These are phyloP conservation scores for Amylostereum chailletii DNA, from an alignment of 1,284 basidiomycete genomes.

Conservation along the genomic window DNA sequence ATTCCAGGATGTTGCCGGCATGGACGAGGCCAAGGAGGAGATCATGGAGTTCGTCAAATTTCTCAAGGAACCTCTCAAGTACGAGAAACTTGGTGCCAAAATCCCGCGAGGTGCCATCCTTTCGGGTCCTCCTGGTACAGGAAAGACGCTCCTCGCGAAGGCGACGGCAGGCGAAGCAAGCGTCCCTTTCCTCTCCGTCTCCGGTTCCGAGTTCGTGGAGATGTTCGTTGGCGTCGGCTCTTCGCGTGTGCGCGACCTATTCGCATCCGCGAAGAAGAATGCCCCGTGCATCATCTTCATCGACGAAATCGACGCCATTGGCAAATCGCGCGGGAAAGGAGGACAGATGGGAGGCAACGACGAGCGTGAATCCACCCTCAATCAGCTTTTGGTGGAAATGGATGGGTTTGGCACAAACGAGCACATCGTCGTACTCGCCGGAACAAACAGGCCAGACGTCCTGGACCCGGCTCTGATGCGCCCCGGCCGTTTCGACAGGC, in stretches of 20 bases:
- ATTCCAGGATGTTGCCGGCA: slow-evolving; percentile 95
- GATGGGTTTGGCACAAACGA: slow-evolving; percentile 96
- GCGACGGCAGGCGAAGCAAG: slow-evolving; percentile 97
- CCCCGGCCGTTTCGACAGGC: slow-evolving; percentile 95
- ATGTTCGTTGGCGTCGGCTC: slow-evolving; percentile 99
- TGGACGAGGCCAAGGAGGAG: slow-evolving; percentile 99
- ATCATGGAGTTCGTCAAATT: slow-evolving; percentile 99
- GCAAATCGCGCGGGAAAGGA: slow-evolving; percentile 88
- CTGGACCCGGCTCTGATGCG: slow-evolving; percentile 93
- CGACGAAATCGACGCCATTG: slow-evolving; percentile 98
- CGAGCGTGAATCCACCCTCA: slow-evolving; percentile 95
- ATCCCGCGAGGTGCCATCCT: slow-evolving; percentile 98
- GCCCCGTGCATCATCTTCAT: slow-evolving; percentile 98
- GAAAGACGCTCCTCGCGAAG: slow-evolving; percentile 97
- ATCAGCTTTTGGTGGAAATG: slow-evolving; percentile 99
- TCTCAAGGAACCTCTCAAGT: slow-evolving; percentile 91
- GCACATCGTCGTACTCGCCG: slow-evolving; percentile 94
- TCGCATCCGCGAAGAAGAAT: slow-evolving; percentile 95
- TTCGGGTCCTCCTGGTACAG: slow-evolving; percentile 96
- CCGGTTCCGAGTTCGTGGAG: slow-evolving; percentile 98
- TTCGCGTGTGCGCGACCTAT: slow-evolving; percentile 94
- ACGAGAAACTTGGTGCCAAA: slow-evolving; percentile 96
- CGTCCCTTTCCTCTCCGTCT: slow-evolving; percentile 97
- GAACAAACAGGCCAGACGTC: slow-evolving; percentile 95
- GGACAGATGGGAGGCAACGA: slow-evolving; percentile 93